Evolutionary conservation across 192 early-diverging fungal species (phyloP).

Genomic region (Coemansia sp.): DNA sequence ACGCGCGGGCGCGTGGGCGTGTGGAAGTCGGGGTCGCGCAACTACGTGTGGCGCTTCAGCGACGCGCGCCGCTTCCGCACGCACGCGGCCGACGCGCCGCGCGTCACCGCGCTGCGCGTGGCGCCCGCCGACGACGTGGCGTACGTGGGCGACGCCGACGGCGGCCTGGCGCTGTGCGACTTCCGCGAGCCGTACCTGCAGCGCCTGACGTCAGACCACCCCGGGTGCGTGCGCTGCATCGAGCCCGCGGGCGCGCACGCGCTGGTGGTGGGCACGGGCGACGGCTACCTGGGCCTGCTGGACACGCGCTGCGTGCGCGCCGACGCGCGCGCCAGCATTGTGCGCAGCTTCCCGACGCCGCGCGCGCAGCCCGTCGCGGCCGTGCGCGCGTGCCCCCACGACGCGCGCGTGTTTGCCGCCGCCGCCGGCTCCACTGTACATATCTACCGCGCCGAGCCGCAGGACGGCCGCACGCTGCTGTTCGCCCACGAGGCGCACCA

Average conservation of each 20-base stretch:
- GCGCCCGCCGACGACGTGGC: slow-evolving; percentile 14
- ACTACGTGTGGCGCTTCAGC: slow-evolving; percentile 45
- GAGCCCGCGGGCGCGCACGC: slow-evolving; percentile 6
- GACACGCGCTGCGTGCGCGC: slow-evolving; percentile 25
- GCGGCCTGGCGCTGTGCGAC: slow-evolving; percentile 24
- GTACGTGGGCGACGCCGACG: slow-evolving; percentile 17
- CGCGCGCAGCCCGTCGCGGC: neutral
- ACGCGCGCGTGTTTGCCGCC: slow-evolving; percentile 28
- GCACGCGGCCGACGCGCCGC: neutral
- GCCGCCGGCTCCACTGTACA: slow-evolving; percentile 21
- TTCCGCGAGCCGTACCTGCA: slow-evolving; percentile 33
- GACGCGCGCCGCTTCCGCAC: slow-evolving; percentile 27
- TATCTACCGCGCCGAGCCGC: slow-evolving; percentile 14
- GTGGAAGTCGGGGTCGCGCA: slow-evolving; percentile 36
- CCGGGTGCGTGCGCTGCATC: slow-evolving; percentile 15
- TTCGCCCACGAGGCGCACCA: slow-evolving; percentile 37
- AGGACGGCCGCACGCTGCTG: neutral
- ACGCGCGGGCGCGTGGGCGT: slow-evolving; percentile 28
- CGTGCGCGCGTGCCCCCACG: slow-evolving; percentile 33
- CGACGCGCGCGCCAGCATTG: neutral
- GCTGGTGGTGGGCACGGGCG: slow-evolving; percentile 25
- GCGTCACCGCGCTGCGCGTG: slow-evolving; percentile 25
- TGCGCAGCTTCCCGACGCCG: slow-evolving; percentile 6
- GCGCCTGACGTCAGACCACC: neutral
- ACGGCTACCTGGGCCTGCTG: slow-evolving; percentile 13